Percentiles rank a stretch among this genome's conserved stretches.
Evolutionary conservation across 257 asterid species (phyloP).

Genomic region (Nicotiana otophora): DNA sequence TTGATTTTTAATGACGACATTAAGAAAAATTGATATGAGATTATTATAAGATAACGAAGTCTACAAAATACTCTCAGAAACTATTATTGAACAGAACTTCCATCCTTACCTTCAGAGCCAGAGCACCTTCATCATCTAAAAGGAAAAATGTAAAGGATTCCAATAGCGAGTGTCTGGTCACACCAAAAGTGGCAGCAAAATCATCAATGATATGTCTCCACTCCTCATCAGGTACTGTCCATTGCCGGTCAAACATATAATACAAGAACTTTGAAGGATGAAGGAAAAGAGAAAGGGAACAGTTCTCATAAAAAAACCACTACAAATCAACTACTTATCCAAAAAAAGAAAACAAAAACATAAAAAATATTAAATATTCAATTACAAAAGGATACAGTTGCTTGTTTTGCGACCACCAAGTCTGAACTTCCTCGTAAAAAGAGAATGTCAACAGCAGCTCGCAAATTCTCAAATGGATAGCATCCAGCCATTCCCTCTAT

Average conservation of each 20-base stretch:
- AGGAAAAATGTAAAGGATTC: slow-evolving; percentile 84
- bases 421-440: slow-evolving; percentile 85
- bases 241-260: slow-evolving; percentile 84
- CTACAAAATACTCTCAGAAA: background rate
- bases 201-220: slow-evolving; percentile 81
- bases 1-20: background rate
- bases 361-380: background rate
- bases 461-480: slow-evolving; percentile 77
- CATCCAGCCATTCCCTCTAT: slow-evolving; percentile 66
- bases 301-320: background rate
- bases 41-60: background rate
- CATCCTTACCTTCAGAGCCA: slow-evolving; percentile 64
- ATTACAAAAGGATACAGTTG: slow-evolving; percentile 72
- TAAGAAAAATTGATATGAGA: background rate
- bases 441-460: slow-evolving; percentile 79
- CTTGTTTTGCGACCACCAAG: slow-evolving; percentile 82
- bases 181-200: slow-evolving; percentile 75
- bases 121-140: slow-evolving; percentile 81
- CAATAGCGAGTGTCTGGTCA: slow-evolving; percentile 74
- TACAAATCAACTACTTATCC: slow-evolving; percentile 4
- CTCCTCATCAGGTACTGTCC: slow-evolving; percentile 59
- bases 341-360: background rate
- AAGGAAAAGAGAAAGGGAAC: slow-evolving; percentile 33
- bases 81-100: background rate
- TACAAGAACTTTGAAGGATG: slow-evolving; percentile 71